phyloP scores from a whole-genome alignment of 148 eudicot genomes.

The Dianthus caryophyllus region DNA sequence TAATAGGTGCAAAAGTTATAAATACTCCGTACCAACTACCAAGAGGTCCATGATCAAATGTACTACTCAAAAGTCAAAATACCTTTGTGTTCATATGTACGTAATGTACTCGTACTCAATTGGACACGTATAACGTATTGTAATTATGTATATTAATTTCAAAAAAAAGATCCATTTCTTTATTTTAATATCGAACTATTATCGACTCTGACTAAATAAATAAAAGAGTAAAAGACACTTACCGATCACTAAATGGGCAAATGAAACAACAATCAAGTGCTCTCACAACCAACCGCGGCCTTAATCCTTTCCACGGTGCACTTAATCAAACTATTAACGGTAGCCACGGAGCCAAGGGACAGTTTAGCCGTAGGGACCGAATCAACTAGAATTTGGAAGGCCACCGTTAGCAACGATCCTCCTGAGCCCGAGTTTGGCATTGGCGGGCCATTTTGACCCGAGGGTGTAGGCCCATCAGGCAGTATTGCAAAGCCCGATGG shows the following conservation, averaged over 20 bases:
- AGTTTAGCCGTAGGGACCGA: slow-evolving; percentile 97
- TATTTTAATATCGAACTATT: not conserved
- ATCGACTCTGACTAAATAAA: not conserved
- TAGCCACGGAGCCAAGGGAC: slow-evolving; percentile 94
- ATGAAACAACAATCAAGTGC: slow-evolving; percentile 24
- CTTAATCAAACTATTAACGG: slow-evolving; percentile 89
- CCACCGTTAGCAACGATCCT: slow-evolving; percentile 89
- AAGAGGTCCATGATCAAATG: no score
- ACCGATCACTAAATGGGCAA: slow-evolving; percentile 24
- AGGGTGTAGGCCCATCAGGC: slow-evolving; percentile 64
- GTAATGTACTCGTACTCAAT: no score
- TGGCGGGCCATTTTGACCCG: slow-evolving; percentile 27
- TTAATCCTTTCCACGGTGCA: slow-evolving; percentile 96
- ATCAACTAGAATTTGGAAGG: slow-evolving; percentile 91
- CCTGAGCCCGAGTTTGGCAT: slow-evolving; percentile 56
- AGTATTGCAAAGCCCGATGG: slow-evolving; percentile 98
- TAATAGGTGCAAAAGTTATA: no score
- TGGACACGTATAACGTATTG: no score
- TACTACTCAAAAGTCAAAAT: no score
- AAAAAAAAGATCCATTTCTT: no score
- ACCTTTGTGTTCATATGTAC: no score
- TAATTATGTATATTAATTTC: no score
- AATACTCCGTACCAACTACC: no score
- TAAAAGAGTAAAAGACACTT: slow-evolving; percentile 6
- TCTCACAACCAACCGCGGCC: slow-evolving; percentile 54